Evolutionary conservation across 768 basidiomycete genomes (phyloP).

Genomic region (Calocybe gangraenosa): DNA sequence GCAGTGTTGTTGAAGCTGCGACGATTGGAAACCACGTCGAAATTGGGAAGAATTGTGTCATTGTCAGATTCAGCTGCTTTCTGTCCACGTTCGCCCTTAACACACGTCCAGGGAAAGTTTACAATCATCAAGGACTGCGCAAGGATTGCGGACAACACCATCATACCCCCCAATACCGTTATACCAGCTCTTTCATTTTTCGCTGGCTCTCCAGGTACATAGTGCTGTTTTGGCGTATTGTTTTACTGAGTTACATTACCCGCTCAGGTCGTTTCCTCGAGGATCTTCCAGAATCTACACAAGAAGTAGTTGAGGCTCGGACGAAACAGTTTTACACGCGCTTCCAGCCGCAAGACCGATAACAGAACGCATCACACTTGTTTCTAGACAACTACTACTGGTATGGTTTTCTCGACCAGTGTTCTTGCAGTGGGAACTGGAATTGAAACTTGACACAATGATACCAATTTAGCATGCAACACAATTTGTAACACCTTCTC

Average conservation of each 20-base stretch:
- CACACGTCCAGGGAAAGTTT: conserved; percentile 78
- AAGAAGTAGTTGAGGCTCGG: conserved; percentile 82
- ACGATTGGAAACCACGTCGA: conserved; percentile 92
- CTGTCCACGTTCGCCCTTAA: neutral
- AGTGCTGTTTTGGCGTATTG: neutral
- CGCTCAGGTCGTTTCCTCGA: conserved; percentile 76
- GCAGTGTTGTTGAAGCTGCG: conserved; percentile 88
- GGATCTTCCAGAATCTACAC: conserved; percentile 90
- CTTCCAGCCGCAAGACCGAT: conserved; percentile 61
- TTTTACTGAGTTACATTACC: conserved; percentile 1
- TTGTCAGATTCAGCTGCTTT: conserved; percentile 50
- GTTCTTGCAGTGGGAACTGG: too few relatives aligned
- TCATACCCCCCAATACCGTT: conserved; percentile 89
- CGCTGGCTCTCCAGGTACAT: conserved; percentile 82
- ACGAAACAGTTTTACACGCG: conserved; percentile 85
- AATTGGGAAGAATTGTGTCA: conserved; percentile 93
- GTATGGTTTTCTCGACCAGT: too few relatives aligned
- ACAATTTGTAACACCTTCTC: too few relatives aligned
- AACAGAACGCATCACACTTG: neutral
- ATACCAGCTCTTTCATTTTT: conserved; percentile 86
- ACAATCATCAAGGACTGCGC: conserved; percentile 96
- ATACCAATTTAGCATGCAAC: too few relatives aligned
- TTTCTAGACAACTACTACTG: too few relatives aligned
- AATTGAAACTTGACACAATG: too few relatives aligned
- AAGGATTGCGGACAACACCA: conserved; percentile 82